These are phyloP conservation scores for Bombardia bombarda DNA, from an alignment of 495 filamentous ascomycete species.

Conservation along the genomic window DNA sequence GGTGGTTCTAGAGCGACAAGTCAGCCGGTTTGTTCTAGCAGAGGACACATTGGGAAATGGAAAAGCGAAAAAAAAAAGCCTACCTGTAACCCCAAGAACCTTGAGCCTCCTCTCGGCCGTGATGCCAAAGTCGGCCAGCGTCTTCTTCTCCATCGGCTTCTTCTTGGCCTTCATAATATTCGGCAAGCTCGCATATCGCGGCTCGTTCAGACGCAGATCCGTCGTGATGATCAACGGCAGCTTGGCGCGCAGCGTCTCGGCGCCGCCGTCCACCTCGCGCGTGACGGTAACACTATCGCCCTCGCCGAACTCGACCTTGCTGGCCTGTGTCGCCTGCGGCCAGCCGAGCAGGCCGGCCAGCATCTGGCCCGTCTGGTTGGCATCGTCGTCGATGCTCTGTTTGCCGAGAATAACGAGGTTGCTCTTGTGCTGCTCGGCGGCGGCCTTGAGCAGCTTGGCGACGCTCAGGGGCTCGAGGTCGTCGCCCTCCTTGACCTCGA, in stretches of 20 bases:
- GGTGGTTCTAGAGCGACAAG: slow-evolving; percentile 59
- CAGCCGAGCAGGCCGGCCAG: slow-evolving; percentile 85
- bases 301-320: slow-evolving; percentile 64
- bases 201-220: slow-evolving; percentile 91
- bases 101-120: slow-evolving; percentile 69
- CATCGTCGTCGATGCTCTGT: slow-evolving; percentile 96
- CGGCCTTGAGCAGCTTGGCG: slow-evolving; percentile 75
- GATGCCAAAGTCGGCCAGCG: slow-evolving; percentile 68
- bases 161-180: slow-evolving; percentile 99
- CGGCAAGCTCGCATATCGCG: slow-evolving; percentile 86
- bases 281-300: slow-evolving; percentile 59
- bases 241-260: slow-evolving; percentile 76
- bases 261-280: slow-evolving; percentile 90
- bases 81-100: slow-evolving; percentile 78
- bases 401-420: slow-evolving; percentile 93
- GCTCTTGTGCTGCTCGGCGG: slow-evolving; percentile 72
- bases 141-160: slow-evolving; percentile 93
- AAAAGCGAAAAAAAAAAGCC: slow-evolving; percentile 19
- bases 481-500: slow-evolving; percentile 59
- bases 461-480: slow-evolving; percentile 81
- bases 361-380: slow-evolving; percentile 97
- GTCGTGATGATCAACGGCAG: slow-evolving; percentile 91
- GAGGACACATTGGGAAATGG: neutral
- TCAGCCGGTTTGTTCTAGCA: neutral
- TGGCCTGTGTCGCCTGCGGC: slow-evolving; percentile 90